Conservation (phyloP, 257 asterid genomes). For the Phtheirospermum japonicum region DNA sequence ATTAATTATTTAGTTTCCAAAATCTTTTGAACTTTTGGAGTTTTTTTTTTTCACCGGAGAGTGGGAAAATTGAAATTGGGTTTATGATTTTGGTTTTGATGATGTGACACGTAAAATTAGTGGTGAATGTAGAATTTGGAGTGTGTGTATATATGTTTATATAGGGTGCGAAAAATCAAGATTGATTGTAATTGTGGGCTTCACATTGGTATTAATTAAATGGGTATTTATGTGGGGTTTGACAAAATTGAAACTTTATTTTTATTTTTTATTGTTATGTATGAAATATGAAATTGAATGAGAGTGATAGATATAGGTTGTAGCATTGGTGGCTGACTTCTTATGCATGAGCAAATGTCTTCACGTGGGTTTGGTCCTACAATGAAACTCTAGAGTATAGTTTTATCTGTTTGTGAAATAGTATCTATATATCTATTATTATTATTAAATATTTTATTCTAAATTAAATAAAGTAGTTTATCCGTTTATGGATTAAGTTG, state of each 20-base stretch:
- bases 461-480: slow-evolving; percentile 43
- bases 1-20: too few relatives aligned
- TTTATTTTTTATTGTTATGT: not conserved
- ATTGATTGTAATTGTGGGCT: slow-evolving; percentile 21
- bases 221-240: slow-evolving; percentile 34
- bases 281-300: not conserved
- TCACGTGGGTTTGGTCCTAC: slow-evolving; percentile 94
- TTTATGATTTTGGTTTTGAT: too few relatives aligned
- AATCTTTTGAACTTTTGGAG: too few relatives aligned
- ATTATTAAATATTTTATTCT: too few relatives aligned
- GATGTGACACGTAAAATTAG: too few relatives aligned
- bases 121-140: slow-evolving; percentile 23
- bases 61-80: too few relatives aligned
- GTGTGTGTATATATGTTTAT: slow-evolving; percentile 22
- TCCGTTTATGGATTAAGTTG: slow-evolving; percentile 45
- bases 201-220: slow-evolving; percentile 16
- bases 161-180: slow-evolving; percentile 18
- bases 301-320: slow-evolving; percentile 29
- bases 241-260: slow-evolving; percentile 20
- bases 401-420: slow-evolving; percentile 21
- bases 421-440: not conserved
- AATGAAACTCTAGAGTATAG: slow-evolving; percentile 30
- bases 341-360: slow-evolving; percentile 51
- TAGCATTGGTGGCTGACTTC: slow-evolving; percentile 46
- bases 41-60: too few relatives aligned